Evolutionary conservation across 176 grass and related monocot genomes (phyloP), one percentile per base, ranked within the genome.

Genomic region (Puccinellia tenuiflora): DNA sequence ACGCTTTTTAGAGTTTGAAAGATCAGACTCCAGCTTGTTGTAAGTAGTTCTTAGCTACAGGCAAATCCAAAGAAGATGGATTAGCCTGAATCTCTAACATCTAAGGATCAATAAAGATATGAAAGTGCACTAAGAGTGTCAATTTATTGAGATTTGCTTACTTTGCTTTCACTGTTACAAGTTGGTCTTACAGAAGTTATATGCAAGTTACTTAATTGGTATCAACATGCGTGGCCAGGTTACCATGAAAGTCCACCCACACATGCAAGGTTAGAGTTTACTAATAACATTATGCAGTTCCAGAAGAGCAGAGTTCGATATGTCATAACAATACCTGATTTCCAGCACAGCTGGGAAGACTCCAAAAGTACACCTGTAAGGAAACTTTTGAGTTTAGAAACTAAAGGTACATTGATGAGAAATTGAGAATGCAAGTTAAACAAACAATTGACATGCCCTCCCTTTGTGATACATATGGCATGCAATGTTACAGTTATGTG

Each of bases 291-390:
- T 46, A 76, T 56, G 14, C 25, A 56, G 15, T 50, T 20, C 6
- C 64, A 51, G 16, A 68, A 52, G 48, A 50, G 7, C 21, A 34
- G 1, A 71, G 33, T 40, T 12, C 35, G 74, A 20, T 38, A 15
- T 34, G 11, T 72, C 14, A 76, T 50, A 55, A 39, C 20, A 38
- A 52, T 88, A 98, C 96, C 96, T 98, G 92, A 84, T 98, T 98
- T 78, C 96, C 90, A 90, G 92, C 85, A 93, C 89, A 98, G 83
- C 96, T 98, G 56, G 96, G 96, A 85, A 98, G 96, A 76, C 96
- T 95, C 96, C 96, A 98, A 86, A 98, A 95, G 55, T 98, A 98
- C 59, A 98, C 96, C 96, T 98, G 83, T 50, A 91, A 81, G 60
- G 28, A 63, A 76, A 77, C 33, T 68, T 77, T 48, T 43, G 51